Base-by-base conservation (phyloP, 768 basidiomycete genomes). In the Steccherinum ochraceum region DNA sequence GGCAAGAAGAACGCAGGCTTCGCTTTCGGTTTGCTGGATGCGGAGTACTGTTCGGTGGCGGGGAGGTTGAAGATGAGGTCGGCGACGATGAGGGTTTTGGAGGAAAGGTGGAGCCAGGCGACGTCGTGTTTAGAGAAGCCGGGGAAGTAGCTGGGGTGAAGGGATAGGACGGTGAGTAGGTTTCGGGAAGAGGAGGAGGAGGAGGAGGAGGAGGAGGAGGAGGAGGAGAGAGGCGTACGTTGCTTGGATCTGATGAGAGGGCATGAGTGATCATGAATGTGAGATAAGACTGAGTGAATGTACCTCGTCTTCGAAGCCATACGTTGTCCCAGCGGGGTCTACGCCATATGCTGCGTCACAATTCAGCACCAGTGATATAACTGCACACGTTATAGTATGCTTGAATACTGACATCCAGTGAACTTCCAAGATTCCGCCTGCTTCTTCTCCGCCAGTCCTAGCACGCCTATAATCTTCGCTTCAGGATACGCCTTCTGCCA, bases 31-130 rank as follows among this genome's bases (percentile, higher is more conserved):
- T 49, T 43, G 2, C 49, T 45, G 44, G 50, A 57, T 51, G 52
- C 19, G 5, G 35, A 5, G 19, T 2, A 46, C 67, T 90, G 88
- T 65, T 92, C 89, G 3, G 65, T 81, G 10, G 77, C 71, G 2
- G 89, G 88, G 18, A 91, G 70, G 67, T 91, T 91, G 69, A 88
- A 78, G 2, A 92, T 63, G 41, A 93, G 69, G 63, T 93, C 90
- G 2, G 86, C 90, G 61, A 84, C 72, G 47, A 92, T 76, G 35
- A 91, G 67, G 0, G 83, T 78, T 61, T 80, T 84, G 11, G 80
- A 83, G 2, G 78, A 68, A 23, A 69, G 67, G 61, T 93, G 89
- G 49, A 84, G 75, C 64, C 84, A 89, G 0, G 89, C 86, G 12
- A 90, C 76, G 50, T 92, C 89, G 62, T 85, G 83, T 57, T 86